Percentiles rank a stretch among this genome's conserved stretches.
phyloP scores from a whole-genome alignment of 1,284 basidiomycete species.

The Marasmius tenuissimus region DNA sequence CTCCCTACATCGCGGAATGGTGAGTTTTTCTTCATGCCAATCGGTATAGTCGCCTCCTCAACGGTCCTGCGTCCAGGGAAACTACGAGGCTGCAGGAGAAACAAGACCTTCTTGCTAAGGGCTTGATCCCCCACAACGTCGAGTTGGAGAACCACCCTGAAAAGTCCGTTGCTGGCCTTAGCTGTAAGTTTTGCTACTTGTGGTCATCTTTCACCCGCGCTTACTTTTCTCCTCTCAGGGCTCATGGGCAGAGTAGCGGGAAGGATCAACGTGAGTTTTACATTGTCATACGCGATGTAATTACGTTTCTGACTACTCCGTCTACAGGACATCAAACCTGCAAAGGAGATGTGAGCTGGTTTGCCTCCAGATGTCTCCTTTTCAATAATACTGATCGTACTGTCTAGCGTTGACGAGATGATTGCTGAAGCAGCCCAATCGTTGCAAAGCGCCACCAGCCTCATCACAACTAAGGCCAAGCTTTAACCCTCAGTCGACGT shows the following conservation, averaged over 20 bases:
- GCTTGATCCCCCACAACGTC: slow-evolving; percentile 74
- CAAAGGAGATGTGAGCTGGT: slow-evolving; percentile 70
- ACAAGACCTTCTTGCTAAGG: slow-evolving; percentile 57
- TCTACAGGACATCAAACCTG: slow-evolving; percentile 70
- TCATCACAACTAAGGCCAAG: slow-evolving; percentile 20
- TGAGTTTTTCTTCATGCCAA: slow-evolving; percentile 26
- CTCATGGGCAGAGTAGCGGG: slow-evolving; percentile 88
- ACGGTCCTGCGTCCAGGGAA: slow-evolving; percentile 44
- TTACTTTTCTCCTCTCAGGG: slow-evolving; percentile 44
- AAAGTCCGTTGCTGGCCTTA: slow-evolving; percentile 57
- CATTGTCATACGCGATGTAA: neutral
- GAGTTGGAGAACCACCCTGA: slow-evolving; percentile 74
- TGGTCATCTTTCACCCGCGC: neutral
- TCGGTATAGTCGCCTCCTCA: neutral
- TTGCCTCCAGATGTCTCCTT: neutral
- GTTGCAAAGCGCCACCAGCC: slow-evolving; percentile 19
- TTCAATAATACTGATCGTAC: neutral
- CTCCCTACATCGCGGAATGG: slow-evolving; percentile 74
- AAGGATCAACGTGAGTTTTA: slow-evolving; percentile 56
- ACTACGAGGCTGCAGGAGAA: slow-evolving; percentile 60
- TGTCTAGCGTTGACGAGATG: slow-evolving; percentile 23
- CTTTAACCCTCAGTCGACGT: slow-evolving; percentile 12
- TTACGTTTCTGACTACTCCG: slow-evolving; percentile 5
- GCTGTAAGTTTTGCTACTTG: slow-evolving; percentile 42
- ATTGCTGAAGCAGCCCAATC: slow-evolving; percentile 25